These are phyloP conservation scores for Solioccasus polychromus DNA, from an alignment of 768 basidiomycete genomes.

Conservation along the genomic window DNA sequence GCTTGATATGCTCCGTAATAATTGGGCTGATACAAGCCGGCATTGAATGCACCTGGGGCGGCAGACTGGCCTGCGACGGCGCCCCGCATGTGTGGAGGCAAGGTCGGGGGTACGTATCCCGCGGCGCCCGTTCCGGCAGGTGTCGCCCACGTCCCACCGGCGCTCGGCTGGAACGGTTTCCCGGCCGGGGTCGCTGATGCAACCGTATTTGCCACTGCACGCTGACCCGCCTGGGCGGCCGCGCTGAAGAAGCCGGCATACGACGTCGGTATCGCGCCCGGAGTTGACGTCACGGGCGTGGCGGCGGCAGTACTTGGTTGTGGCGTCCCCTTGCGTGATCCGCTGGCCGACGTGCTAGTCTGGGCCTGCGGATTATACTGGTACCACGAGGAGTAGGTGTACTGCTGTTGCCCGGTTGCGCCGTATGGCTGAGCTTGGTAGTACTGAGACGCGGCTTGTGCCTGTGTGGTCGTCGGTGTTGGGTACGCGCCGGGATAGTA, in stretches of 20 bases:
- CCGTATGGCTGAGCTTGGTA: slow-evolving; percentile 36
- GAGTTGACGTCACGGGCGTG: slow-evolving; percentile 22
- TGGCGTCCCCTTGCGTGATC: slow-evolving; percentile 44
- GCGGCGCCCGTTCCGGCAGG: slow-evolving; percentile 22
- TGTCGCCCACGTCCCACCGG: slow-evolving; percentile 24
- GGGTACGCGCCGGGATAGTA: slow-evolving; percentile 32
- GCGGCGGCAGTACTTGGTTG: slow-evolving; percentile 35
- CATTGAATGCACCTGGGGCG: slow-evolving; percentile 15
- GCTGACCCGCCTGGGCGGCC: slow-evolving; percentile 34
- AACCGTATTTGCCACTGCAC: slow-evolving; percentile 58
- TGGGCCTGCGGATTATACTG: slow-evolving; percentile 37
- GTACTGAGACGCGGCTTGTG: slow-evolving; percentile 33
- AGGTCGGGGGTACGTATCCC: slow-evolving; percentile 33
- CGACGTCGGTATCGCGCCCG: slow-evolving; percentile 31
- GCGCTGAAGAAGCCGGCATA: slow-evolving; percentile 43
- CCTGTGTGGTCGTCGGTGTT: slow-evolving; percentile 22
- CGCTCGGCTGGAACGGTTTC: slow-evolving; percentile 32
- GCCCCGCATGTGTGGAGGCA: slow-evolving; percentile 42
- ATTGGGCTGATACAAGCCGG: slow-evolving; percentile 26
- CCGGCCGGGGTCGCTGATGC: slow-evolving; percentile 24
- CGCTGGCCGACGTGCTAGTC: slow-evolving; percentile 18
- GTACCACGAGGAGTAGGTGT: slow-evolving; percentile 44
- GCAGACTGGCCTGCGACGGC: slow-evolving; percentile 25
- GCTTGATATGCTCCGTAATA: slow-evolving; percentile 34
- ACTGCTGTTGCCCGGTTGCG: slow-evolving; percentile 37